Conservation (phyloP, 2,329 filamentous ascomycete genomes). For the Phialophora tarda region DNA sequence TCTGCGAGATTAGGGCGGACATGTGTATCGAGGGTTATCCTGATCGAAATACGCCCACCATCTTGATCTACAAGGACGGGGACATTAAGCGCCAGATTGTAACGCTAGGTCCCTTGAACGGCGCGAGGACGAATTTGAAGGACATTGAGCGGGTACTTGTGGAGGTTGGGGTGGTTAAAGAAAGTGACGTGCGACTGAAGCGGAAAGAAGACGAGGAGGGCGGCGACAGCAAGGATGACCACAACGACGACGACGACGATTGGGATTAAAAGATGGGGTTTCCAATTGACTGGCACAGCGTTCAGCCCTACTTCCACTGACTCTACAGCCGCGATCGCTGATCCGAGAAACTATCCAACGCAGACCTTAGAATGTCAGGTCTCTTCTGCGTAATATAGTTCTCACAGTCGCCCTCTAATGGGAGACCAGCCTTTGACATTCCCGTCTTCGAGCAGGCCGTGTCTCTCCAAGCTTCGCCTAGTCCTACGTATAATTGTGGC, state of each 20-base stretch:
- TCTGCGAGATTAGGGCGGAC: constrained; percentile 90
- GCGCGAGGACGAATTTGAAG: constrained; percentile 70
- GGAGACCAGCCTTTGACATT: neutral
- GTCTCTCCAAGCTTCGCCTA: neutral
- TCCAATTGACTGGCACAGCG: neutral
- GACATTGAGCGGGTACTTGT: constrained; percentile 83
- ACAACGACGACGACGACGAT: constrained; percentile 58
- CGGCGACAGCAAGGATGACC: constrained; percentile 58
- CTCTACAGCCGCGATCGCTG: neutral
- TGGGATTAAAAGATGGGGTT: constrained; percentile 56
- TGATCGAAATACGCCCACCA: constrained; percentile 91
- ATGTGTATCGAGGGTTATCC: constrained; percentile 97
- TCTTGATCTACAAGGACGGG: constrained; percentile 88
- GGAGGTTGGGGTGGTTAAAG: constrained; percentile 77
- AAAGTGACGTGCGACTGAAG: constrained; percentile 78
- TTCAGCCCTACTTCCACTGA: neutral
- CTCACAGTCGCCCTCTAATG: neutral
- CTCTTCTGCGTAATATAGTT: neutral
- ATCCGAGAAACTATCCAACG: neutral
- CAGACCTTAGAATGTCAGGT: neutral
- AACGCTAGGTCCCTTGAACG: constrained; percentile 80
- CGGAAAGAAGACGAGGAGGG: constrained; percentile 65
- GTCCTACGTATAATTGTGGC: neutral
- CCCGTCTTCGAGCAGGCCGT: neutral
- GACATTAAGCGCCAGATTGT: constrained; percentile 92